A percentile compares a stretch with the other conserved stretches of the same genome.
phyloP scores from a whole-genome alignment of 768 basidiomycete species.

The Naematelia encephala region DNA sequence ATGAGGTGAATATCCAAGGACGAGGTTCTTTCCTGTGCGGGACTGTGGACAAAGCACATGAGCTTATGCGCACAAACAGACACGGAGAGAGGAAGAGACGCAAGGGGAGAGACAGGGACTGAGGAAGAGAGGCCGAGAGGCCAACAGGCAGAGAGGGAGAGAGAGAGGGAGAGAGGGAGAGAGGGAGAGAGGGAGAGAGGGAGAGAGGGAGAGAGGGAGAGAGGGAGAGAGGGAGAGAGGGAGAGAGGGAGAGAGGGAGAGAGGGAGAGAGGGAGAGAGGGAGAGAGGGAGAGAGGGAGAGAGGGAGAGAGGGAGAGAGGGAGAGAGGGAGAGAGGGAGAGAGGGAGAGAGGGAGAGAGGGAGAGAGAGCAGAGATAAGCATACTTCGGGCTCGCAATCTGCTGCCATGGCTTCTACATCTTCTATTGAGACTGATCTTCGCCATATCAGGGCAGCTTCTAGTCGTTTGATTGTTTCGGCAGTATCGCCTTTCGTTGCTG shows the following conservation, averaged over 20 bases:
- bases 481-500: constrained; percentile 39
- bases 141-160: background rate
- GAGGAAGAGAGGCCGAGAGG: background rate
- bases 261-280: no score
- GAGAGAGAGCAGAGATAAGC: background rate
- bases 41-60: constrained; percentile 12
- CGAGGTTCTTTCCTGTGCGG: constrained; percentile 41
- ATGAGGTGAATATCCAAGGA: constrained; percentile 29
- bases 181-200: background rate
- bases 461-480: constrained; percentile 35
- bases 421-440: constrained; percentile 38
- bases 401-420: constrained; percentile 38
- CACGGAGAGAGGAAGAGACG: background rate
- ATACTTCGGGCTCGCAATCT: constrained; percentile 33
- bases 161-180: background rate
- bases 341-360: background rate
- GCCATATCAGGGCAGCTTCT: constrained; percentile 38
- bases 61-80: background rate
- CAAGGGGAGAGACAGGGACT: background rate
- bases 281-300: no score
- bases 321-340: no score
- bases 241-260: no score
- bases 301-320: no score
- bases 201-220: background rate
- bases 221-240: background rate